A percentile compares a stretch with the other conserved stretches of the same genome.
Conservation (phyloP, 371 early-diverging fungal species). For the Rhizopus arrhizus region DNA sequence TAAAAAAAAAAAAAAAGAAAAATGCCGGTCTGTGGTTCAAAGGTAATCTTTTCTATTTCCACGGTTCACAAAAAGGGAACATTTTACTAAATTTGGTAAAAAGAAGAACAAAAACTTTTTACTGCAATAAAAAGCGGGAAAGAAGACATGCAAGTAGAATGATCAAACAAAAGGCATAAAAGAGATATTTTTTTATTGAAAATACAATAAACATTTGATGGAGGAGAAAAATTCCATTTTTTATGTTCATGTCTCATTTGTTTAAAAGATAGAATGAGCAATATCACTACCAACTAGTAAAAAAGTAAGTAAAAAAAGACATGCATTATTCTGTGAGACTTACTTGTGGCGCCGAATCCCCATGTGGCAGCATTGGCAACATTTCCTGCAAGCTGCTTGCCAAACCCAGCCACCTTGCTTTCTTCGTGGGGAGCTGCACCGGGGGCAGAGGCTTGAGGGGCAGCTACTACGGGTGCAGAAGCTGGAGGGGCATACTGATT, state of each 20-base stretch:
- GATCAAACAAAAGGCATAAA: too few relatives aligned
- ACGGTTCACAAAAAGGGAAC: too few relatives aligned
- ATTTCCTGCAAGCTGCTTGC: slow-evolving; percentile 33
- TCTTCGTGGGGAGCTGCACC: slow-evolving; percentile 21
- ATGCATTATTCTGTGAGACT: slow-evolving; percentile 7
- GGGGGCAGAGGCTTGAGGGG: slow-evolving; percentile 8
- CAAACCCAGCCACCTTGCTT: slow-evolving; percentile 24
- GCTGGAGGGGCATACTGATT: slow-evolving; percentile 10
- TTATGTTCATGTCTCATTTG: too few relatives aligned
- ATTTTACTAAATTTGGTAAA: too few relatives aligned
- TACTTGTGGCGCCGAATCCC: slow-evolving; percentile 53
- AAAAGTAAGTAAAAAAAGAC: slow-evolving; percentile 3
- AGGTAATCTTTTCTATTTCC: background rate
- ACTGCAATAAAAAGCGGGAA: too few relatives aligned
- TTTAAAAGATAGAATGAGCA: slow-evolving; percentile 36
- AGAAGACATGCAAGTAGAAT: too few relatives aligned
- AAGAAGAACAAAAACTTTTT: too few relatives aligned
- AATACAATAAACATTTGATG: too few relatives aligned
- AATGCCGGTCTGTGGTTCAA: background rate
- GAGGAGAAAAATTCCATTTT: too few relatives aligned
- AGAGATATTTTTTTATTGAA: too few relatives aligned
- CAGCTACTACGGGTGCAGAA: slow-evolving; percentile 7
- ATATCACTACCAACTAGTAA: slow-evolving; percentile 35
- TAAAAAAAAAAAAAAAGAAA: background rate
- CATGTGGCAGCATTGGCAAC: slow-evolving; percentile 43